Conservation (phyloP, 139 green algal genomes). For the Chlamydomonas applanata region DNA sequence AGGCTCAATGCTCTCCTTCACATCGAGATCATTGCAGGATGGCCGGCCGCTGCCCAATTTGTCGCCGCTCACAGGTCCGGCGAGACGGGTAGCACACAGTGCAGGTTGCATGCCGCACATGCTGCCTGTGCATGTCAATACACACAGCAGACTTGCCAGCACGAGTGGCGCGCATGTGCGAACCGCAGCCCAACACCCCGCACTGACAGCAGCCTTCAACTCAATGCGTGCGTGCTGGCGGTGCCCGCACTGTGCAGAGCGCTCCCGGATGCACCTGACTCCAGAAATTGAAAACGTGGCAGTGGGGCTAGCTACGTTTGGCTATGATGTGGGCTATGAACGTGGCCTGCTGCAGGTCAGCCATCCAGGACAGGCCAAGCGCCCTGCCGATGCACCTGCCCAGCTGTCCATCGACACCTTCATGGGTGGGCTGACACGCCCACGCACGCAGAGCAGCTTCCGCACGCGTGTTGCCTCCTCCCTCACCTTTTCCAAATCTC, state of each 20-base stretch:
- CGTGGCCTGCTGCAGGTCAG: neutral
- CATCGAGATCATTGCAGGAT: neutral
- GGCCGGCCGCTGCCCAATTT: neutral
- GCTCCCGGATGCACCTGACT: neutral
- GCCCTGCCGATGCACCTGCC: neutral
- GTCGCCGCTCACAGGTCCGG: conserved; percentile 1
- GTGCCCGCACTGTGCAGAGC: neutral
- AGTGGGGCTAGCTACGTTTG: neutral
- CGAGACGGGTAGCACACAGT: no score
- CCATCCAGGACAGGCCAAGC: neutral
- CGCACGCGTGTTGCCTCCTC: neutral
- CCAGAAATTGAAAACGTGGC: neutral
- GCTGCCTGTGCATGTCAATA: no score
- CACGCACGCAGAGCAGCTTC: neutral
- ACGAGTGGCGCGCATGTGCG: no score
- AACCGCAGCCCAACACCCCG: no score
- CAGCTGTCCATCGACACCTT: neutral
- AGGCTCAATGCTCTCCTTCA: no score
- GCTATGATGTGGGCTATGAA: conserved; percentile 3
- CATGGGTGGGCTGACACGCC: neutral
- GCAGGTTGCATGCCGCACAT: no score
- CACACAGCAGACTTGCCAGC: no score
- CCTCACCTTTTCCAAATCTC: neutral
- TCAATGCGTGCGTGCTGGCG: no score
- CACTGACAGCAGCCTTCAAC: no score